Evolutionary conservation across 1,284 basidiomycete genomes (phyloP), one percentile per base, ranked within the genome.

Genomic region (Boletus albobrunnescens): DNA sequence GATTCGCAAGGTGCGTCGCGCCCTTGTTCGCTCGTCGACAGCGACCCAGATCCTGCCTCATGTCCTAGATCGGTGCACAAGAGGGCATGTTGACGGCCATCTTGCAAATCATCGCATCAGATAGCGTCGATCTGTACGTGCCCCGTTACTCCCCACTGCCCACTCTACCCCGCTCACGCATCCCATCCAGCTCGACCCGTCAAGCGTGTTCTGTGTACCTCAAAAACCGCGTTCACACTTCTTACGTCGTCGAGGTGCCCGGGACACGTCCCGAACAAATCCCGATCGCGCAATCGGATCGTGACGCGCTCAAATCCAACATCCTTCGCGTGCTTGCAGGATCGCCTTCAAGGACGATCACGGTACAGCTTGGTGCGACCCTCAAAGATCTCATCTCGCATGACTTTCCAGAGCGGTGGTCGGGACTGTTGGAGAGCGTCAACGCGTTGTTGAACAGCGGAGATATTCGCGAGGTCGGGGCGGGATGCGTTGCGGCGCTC

Each of bases 121-220:
- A 87, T 71, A 76, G 66, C 59, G 77, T 88, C 56, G 87, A 90
- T 71, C 70, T 81, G 88, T 91, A 61, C 71, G 87, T 81, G 56
- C 62, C 22, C n/a, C 43, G 12, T 12, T 6, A 2, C 42, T 13
- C 28, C 7, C 12, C 26, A 8, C n/a, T 26, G 26, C 11, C 12
- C 26, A 26, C 10, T 19, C 38, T n/a, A 17, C 33, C 38, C 16
- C n/a, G 9, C 22, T 49, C 44, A 47, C 45, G 44, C 38, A 6
- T 33, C 46, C 20, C 30, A 43, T 17, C 22, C 61, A 91, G 87
- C 47, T 75, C 85, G 20, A 87, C 82, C 42, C 85, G 87, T 40
- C 87, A 90, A 60, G 83, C 90, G 0, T 83, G 84, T 51, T 76
- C 84, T 12, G 86, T 93, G 19, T 93, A 84, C 76, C 74, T 93